Base-by-base conservation (phyloP, 768 basidiomycete genomes). In the Pleurotus salmoneostramineus region DNA sequence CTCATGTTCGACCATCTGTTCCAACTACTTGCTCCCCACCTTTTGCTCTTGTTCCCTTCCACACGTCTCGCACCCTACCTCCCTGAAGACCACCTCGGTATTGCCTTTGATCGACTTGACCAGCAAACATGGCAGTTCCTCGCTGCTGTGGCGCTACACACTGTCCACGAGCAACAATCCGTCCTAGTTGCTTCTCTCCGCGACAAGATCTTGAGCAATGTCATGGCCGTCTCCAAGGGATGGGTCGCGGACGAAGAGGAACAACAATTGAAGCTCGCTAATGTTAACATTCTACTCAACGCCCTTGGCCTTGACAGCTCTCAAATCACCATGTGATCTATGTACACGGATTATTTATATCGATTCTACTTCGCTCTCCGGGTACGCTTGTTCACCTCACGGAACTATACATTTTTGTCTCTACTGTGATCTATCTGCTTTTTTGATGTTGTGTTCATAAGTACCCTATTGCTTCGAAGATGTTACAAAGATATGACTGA, bases 121-220 rank as follows among this genome's bases (percentile, higher is more conserved):
- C 90, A 91, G 69, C 91, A 90, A 11, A 91, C 93, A n/a, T 97
- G 95, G 94, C 89, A 91, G 68, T 92, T 95, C 79, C 81, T 97
- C 36, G 92, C 94, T 5, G 87, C 93, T 1, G 74, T 98, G 50
- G 95, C 95, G 2, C 79, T 95, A 42, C 88, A 90, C 62, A 91
- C 93, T 10, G 83, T 84, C 49, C 78, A 84, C 44, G 89, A 93
- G 63, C 93, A 99, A 70, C 96, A 98, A 69, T 90, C 92, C 62
- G 75, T 84, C 46, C 80, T 99, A 48, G 95, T 99, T 35, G 83
- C 85, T 15, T 78, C 87, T 32, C 76, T 98, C 46, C 86, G 95
- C 58, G 96, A 98, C 68, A 95, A 97, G 75, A 89, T 98, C 42
- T 79, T 98, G 47, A 93, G 95, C 67, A 94, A 91, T 63, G 91